phyloP scores from a whole-genome alignment of 2,329 filamentous ascomycete genomes.

The Dendryphion nanum region DNA sequence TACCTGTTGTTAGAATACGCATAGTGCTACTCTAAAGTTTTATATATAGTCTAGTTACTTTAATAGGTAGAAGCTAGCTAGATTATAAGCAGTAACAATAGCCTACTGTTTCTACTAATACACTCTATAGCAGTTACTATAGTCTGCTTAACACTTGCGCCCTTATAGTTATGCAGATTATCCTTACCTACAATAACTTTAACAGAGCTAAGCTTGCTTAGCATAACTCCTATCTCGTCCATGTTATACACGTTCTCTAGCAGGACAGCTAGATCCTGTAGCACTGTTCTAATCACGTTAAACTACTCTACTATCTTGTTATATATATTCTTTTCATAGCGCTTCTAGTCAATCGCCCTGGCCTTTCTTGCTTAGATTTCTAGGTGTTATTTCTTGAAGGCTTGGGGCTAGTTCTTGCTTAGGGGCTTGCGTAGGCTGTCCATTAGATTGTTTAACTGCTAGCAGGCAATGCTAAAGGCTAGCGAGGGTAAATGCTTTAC shows the following conservation, averaged over 20 bases:
- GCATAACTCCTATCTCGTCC: constrained; percentile 1
- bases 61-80: constrained; percentile 1
- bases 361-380: constrained; percentile 1
- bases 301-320: not conserved
- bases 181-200: constrained; percentile 2
- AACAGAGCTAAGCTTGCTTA: constrained; percentile 1
- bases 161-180: not conserved
- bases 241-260: constrained; percentile 2
- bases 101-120: not conserved
- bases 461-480: constrained; percentile 5
- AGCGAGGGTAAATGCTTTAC: constrained; percentile 10
- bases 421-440: constrained; percentile 1
- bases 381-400: constrained; percentile 1
- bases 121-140: constrained; percentile 1
- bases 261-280: not conserved
- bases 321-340: constrained; percentile 1
- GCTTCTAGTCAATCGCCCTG: not conserved
- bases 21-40: not conserved
- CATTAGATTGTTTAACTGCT: not conserved
- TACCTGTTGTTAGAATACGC: not conserved
- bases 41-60: constrained; percentile 1
- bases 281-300: not conserved
- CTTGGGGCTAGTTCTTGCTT: constrained; percentile 2
- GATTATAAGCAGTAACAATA: not conserved
- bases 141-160: not conserved